Evolutionary conservation across 148 eudicot species (phyloP).

Genomic region (Chenopodium berlandieri): DNA sequence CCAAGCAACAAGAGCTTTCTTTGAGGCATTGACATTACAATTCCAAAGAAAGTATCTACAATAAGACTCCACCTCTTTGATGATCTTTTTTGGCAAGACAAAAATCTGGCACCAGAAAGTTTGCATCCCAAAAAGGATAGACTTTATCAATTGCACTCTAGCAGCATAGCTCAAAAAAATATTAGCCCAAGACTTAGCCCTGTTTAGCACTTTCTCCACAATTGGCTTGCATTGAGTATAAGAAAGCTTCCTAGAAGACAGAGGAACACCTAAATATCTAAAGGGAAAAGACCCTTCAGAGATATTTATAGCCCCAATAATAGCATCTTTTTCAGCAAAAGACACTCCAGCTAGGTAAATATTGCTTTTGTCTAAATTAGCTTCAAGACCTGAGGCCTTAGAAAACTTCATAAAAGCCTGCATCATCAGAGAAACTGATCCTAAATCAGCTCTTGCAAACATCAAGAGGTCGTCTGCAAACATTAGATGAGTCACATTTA

Average conservation of each 20-base stretch:
- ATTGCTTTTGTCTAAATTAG: neutral
- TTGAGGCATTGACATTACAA: too few relatives aligned
- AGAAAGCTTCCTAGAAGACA: neutral
- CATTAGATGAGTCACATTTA: too few relatives aligned
- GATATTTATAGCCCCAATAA: too few relatives aligned
- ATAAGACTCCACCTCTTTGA: too few relatives aligned
- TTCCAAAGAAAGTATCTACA: neutral
- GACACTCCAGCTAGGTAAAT: neutral
- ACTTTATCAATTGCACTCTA: too few relatives aligned
- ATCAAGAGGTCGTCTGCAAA: neutral
- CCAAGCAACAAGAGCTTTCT: too few relatives aligned
- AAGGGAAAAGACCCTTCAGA: neutral
- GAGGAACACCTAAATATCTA: neutral
- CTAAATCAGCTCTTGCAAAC: neutral
- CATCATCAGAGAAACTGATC: neutral
- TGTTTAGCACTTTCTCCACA: neutral
- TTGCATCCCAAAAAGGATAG: too few relatives aligned
- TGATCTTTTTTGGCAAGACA: neutral
- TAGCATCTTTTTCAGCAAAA: neutral
- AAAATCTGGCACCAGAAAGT: neutral
- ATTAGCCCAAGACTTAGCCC: neutral
- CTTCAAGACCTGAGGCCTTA: neutral
- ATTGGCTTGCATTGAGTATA: neutral
- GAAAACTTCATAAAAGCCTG: neutral
- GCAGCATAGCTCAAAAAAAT: too few relatives aligned